These are phyloP conservation scores for Paragyromitra xinjiangensis DNA, from an alignment of 495 filamentous ascomycete species.

Conservation along the genomic window DNA sequence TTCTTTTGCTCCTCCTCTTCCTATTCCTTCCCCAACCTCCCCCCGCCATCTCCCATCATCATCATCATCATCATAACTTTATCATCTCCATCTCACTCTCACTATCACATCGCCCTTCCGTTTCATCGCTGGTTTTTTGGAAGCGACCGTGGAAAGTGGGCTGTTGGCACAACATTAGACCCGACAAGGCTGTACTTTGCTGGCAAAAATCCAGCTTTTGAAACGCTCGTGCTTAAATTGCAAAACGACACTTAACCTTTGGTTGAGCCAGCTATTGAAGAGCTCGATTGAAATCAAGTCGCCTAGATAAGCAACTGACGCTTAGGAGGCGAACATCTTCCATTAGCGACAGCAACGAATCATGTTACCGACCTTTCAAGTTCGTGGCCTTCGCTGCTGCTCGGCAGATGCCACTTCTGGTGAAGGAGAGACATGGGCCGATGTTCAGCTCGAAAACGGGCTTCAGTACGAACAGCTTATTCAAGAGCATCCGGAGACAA, in stretches of 20 bases:
- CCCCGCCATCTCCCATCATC: constrained; percentile 19
- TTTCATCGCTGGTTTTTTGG: background rate
- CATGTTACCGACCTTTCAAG: constrained; percentile 59
- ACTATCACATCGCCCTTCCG: constrained; percentile 20
- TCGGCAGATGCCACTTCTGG: constrained; percentile 39
- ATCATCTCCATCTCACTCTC: background rate
- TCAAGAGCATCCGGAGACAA: constrained; percentile 63
- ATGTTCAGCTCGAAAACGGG: constrained; percentile 49
- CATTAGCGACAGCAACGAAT: constrained; percentile 21
- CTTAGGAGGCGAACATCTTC: background rate
- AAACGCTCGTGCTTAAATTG: constrained; percentile 1
- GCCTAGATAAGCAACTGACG: constrained; percentile 6
- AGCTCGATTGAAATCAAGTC: constrained; percentile 26
- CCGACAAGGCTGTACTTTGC: constrained; percentile 10
- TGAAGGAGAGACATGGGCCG: constrained; percentile 40
- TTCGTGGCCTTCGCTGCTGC: constrained; percentile 56
- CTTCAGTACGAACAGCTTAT: constrained; percentile 65
- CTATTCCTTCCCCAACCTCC: constrained; percentile 8
- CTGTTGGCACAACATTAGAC: background rate
- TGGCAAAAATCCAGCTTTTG: background rate
- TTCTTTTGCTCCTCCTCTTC: constrained; percentile 10
- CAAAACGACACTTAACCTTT: background rate
- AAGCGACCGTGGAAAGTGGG: constrained; percentile 2
- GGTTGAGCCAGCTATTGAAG: constrained; percentile 11
- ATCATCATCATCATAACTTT: background rate